A percentile compares a stretch with the other conserved stretches of the same genome.
Evolutionary conservation across 2,329 filamentous ascomycete species (phyloP).

Genomic region (Claviceps sp.): DNA sequence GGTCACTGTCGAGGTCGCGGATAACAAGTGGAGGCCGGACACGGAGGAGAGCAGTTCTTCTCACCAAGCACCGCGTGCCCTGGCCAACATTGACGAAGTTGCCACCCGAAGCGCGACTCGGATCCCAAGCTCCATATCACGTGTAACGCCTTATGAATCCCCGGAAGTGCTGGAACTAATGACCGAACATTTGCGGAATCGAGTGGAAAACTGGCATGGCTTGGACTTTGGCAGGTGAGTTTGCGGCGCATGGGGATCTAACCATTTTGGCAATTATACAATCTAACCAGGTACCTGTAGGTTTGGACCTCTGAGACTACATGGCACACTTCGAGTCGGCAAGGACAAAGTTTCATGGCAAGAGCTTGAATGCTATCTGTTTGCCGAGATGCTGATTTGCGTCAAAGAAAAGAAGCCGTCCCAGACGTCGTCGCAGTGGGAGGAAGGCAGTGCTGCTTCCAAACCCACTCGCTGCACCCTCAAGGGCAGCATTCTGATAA

Average conservation of each 20-base stretch:
- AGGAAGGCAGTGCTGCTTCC: conserved; percentile 41
- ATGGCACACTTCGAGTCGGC: conserved; percentile 81
- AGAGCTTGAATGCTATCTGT: conserved; percentile 91
- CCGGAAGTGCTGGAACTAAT: conserved; percentile 68
- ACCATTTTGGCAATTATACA: not conserved
- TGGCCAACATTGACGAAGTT: conserved; percentile 36
- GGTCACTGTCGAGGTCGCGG: conserved; percentile 84
- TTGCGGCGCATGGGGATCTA: not conserved
- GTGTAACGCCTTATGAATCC: conserved; percentile 60
- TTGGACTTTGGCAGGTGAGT: conserved; percentile 70
- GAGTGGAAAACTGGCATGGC: conserved; percentile 98
- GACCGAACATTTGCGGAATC: conserved; percentile 67
- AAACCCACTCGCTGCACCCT: conserved; percentile 65
- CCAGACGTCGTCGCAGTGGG: conserved; percentile 47
- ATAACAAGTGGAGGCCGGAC: conserved; percentile 80
- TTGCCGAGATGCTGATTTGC: conserved; percentile 98
- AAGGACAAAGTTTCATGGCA: conserved; percentile 97
- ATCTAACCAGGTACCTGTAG: conserved; percentile 26
- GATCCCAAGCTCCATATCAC: conserved; percentile 37
- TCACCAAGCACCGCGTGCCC: conserved; percentile 26
- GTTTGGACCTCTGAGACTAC: conserved; percentile 83
- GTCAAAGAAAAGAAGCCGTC: conserved; percentile 86
- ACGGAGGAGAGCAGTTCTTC: conserved; percentile 60
- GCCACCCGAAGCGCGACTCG: conserved; percentile 34
- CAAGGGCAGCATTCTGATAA: conserved; percentile 95